phyloP scores from a whole-genome alignment of 108 stramenopile species.

The Fistulifera pelliculosa region DNA sequence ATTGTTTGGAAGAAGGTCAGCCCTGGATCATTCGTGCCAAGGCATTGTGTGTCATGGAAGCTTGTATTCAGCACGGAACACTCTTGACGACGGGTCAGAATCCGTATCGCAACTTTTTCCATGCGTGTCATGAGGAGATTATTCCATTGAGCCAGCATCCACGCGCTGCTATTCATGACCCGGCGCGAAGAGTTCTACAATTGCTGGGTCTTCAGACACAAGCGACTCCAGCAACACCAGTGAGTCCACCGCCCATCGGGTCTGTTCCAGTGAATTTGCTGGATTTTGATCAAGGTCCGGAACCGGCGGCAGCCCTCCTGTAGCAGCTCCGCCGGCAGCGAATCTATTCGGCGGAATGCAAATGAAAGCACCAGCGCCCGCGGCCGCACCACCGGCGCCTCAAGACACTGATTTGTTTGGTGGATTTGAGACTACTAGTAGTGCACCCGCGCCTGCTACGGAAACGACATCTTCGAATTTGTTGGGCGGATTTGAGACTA shows the following conservation, averaged over 20 bases:
- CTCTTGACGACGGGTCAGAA: constrained; percentile 30
- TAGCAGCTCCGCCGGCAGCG: not conserved
- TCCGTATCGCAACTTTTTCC: constrained; percentile 74
- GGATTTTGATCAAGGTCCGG: constrained; percentile 53
- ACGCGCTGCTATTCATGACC: constrained; percentile 51
- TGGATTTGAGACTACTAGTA: not conserved
- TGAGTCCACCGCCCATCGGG: constrained; percentile 30
- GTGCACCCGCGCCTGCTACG: constrained; percentile 2
- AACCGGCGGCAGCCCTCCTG: constrained; percentile 9
- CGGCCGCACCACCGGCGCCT: constrained; percentile 13
- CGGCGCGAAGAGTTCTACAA: constrained; percentile 58
- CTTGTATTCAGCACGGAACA: constrained; percentile 32
- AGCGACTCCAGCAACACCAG: constrained; percentile 26
- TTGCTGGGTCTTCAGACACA: constrained; percentile 14
- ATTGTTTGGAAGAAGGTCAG: constrained; percentile 81
- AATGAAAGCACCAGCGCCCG: constrained; percentile 7
- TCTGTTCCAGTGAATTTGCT: constrained; percentile 46
- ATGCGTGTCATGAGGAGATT: constrained; percentile 71
- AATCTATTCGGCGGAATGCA: constrained; percentile 18
- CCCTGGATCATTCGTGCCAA: constrained; percentile 88
- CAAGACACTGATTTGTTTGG: not conserved
- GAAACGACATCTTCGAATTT: constrained; percentile 1
- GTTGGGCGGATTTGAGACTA: constrained; percentile 15
- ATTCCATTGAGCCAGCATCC: constrained; percentile 56
- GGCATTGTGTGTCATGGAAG: constrained; percentile 81